Evolutionary conservation across 2,329 filamentous ascomycete genomes (phyloP).

Genomic region (Aspergillus sp.): DNA sequence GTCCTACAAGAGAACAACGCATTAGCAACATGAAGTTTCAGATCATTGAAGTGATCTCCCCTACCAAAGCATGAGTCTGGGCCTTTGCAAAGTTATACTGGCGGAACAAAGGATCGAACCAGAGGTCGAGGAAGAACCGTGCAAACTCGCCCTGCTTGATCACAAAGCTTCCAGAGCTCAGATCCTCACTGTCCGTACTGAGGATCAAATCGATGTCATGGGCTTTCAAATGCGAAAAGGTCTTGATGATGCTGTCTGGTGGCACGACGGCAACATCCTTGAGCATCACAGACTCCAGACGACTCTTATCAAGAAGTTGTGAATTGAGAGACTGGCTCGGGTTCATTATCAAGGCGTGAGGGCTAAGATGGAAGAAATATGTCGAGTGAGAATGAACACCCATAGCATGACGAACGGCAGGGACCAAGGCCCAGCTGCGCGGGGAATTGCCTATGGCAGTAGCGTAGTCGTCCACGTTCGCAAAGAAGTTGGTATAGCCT

Average conservation of each 20-base stretch:
- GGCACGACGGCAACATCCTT: slow-evolving; percentile 83
- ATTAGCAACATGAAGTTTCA: slow-evolving; percentile 19
- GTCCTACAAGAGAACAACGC: slow-evolving; percentile 50
- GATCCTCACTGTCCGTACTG: slow-evolving; percentile 76
- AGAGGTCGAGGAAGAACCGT: slow-evolving; percentile 86
- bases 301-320: slow-evolving; percentile 62
- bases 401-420: slow-evolving; percentile 84
- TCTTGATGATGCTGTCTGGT: slow-evolving; percentile 95
- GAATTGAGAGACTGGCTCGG: slow-evolving; percentile 64
- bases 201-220: slow-evolving; percentile 76
- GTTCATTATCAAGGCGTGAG: slow-evolving; percentile 86
- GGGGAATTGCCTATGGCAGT: slow-evolving; percentile 38
- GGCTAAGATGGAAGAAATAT: slow-evolving; percentile 84
- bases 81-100: slow-evolving; percentile 96
- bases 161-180: slow-evolving; percentile 73
- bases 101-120: slow-evolving; percentile 92
- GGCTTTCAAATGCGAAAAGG: slow-evolving; percentile 74
- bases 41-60: slow-evolving; percentile 20
- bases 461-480: slow-evolving; percentile 68
- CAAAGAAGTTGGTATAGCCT: slow-evolving; percentile 87
- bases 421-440: slow-evolving; percentile 60
- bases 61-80: slow-evolving; percentile 82
- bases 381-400: slow-evolving; percentile 69
- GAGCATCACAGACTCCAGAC: slow-evolving; percentile 74
- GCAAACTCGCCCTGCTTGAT: slow-evolving; percentile 84